A percentile compares a stretch with the other conserved stretches of the same genome.
Conservation (phyloP, 1,284 basidiomycete genomes). For the Irpex lacteus region DNA sequence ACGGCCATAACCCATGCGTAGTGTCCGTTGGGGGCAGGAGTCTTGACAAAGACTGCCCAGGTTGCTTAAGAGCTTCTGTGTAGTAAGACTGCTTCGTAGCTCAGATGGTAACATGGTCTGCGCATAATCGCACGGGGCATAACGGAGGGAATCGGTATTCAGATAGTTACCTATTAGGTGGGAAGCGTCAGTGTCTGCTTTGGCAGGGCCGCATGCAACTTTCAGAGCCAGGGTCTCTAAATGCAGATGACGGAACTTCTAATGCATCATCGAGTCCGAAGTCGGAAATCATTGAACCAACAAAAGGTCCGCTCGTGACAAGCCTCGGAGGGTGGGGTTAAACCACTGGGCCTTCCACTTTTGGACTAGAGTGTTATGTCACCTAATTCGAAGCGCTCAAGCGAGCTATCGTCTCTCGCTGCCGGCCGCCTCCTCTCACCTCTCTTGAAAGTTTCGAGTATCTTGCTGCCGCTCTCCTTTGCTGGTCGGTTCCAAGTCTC, state of each 20-base stretch:
- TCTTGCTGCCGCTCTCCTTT: not conserved
- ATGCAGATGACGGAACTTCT: not conserved
- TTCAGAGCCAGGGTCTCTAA: too few species aligned
- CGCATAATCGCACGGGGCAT: not conserved
- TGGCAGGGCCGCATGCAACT: too few species aligned
- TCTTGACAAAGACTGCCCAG: not conserved
- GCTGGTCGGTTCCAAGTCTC: not conserved
- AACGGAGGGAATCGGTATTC: too few species aligned
- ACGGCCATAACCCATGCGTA: slow-evolving; percentile 1
- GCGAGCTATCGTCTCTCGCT: not conserved
- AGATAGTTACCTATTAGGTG: too few species aligned
- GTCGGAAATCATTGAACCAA: not conserved
- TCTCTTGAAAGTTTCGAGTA: not conserved
- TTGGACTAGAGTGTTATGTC: not conserved
- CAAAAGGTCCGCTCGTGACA: not conserved
- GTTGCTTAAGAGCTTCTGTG: not conserved
- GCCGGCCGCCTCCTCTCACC: not conserved
- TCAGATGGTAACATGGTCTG: not conserved
- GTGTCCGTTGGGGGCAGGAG: not conserved
- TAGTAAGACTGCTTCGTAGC: not conserved
- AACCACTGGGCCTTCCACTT: not conserved
- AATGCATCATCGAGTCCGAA: not conserved
- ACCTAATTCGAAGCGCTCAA: not conserved
- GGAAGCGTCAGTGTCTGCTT: too few species aligned
- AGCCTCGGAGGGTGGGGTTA: not conserved